These are phyloP conservation scores for Cyberlindnera maritima DNA, from an alignment of 805 yeast genomes.

Conservation along the genomic window DNA sequence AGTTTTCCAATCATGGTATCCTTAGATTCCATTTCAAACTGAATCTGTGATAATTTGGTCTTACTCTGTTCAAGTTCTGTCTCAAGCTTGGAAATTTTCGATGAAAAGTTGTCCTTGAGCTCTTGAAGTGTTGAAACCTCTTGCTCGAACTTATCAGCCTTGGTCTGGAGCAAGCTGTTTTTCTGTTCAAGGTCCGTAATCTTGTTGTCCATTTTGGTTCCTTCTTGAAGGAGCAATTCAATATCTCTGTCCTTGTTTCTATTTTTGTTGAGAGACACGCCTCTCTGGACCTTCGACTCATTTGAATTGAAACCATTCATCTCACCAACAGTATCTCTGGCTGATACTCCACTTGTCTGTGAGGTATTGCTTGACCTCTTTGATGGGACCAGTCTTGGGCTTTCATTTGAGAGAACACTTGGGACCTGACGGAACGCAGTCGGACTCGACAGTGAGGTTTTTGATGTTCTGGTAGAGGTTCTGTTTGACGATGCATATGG, in stretches of 20 bases:
- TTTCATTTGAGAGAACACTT: slow-evolving; percentile 7
- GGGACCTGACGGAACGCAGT: slow-evolving; percentile 6
- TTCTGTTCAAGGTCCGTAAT: slow-evolving; percentile 38
- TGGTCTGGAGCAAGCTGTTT: slow-evolving; percentile 26
- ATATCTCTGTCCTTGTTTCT: slow-evolving; percentile 42
- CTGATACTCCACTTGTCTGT: slow-evolving; percentile 5
- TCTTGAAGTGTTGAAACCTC: slow-evolving; percentile 21
- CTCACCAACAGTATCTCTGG: slow-evolving; percentile 13
- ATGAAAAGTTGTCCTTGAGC: slow-evolving; percentile 21
- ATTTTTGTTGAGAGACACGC: slow-evolving; percentile 26
- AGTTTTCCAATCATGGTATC: slow-evolving; percentile 1
- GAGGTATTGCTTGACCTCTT: slow-evolving; percentile 10
- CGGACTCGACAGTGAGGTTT: slow-evolving; percentile 9
- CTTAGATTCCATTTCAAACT: not conserved
- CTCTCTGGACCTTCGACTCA: slow-evolving; percentile 20
- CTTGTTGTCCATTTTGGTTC: slow-evolving; percentile 46
- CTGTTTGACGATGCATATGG: not conserved
- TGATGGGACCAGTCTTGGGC: slow-evolving; percentile 5
- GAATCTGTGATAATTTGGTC: slow-evolving; percentile 1
- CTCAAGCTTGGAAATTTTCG: slow-evolving; percentile 22
- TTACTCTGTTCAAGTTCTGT: slow-evolving; percentile 14
- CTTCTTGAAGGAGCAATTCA: slow-evolving; percentile 42
- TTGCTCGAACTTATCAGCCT: slow-evolving; percentile 26
- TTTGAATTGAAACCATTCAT: slow-evolving; percentile 9
- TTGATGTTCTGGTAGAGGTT: slow-evolving; percentile 8